Percentiles rank a stretch among this genome's conserved stretches.
These are phyloP conservation scores for Trichoderma breve DNA, from an alignment of 2,329 filamentous ascomycete species.

Conservation along the genomic window DNA sequence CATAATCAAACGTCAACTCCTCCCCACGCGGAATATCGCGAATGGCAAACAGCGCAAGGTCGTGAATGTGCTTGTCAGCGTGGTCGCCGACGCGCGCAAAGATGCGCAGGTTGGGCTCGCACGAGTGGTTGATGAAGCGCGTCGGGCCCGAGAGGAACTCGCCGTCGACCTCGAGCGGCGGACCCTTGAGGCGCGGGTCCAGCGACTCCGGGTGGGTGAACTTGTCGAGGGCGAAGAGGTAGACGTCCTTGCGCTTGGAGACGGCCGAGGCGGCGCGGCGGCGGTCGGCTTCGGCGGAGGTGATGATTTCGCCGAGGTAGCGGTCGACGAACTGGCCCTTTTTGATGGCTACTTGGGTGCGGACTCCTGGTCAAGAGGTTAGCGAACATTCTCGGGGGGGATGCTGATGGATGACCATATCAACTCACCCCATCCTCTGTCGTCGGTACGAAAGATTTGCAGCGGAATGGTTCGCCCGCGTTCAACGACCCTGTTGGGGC, in stretches of 20 bases:
- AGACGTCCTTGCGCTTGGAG: slow-evolving; percentile 67
- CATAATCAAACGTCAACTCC: slow-evolving; percentile 79
- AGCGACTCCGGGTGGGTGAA: slow-evolving; percentile 60
- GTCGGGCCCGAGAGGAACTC: slow-evolving; percentile 76
- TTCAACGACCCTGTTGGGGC: slow-evolving; percentile 75
- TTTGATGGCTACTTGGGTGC: slow-evolving; percentile 61
- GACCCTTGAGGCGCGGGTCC: slow-evolving; percentile 54
- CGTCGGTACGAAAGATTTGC: slow-evolving; percentile 71
- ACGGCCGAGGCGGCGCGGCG: slow-evolving; percentile 58
- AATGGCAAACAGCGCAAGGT: slow-evolving; percentile 73
- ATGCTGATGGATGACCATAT: no score
- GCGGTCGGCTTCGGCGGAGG: slow-evolving; percentile 59
- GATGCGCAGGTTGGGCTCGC: slow-evolving; percentile 74
- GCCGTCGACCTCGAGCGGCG: slow-evolving; percentile 63
- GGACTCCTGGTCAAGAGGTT: slow-evolving; percentile 49
- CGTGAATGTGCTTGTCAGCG: slow-evolving; percentile 70
- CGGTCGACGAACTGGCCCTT: slow-evolving; percentile 76
- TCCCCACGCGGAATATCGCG: slow-evolving; percentile 61
- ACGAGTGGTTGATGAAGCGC: slow-evolving; percentile 81
- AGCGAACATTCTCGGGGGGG: not conserved
- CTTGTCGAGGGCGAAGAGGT: slow-evolving; percentile 80
- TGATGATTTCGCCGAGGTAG: slow-evolving; percentile 73
- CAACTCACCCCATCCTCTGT: slow-evolving; percentile 70
- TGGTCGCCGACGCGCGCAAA: slow-evolving; percentile 78
- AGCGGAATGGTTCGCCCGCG: slow-evolving; percentile 68